Evolutionary conservation across 1,284 basidiomycete genomes (phyloP), one percentile per base, ranked within the genome.

Genomic region (Austroboletus novae-zelandiae): DNA sequence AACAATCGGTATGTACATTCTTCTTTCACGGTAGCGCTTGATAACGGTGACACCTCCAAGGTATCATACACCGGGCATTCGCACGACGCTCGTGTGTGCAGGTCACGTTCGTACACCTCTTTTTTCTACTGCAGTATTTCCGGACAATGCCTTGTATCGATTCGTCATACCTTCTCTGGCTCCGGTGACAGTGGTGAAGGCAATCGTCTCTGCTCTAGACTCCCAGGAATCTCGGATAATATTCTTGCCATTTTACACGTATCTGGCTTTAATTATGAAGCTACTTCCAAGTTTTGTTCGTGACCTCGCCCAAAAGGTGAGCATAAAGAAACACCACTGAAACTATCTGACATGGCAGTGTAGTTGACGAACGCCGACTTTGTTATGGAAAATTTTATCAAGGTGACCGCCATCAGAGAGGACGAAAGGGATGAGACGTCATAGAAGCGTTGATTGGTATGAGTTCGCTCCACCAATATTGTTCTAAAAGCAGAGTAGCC

Each of bases 21-120:
- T 36, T 31, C 27, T 17, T 42, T 15, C 58, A 46, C 47, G 43
- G 9, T 45, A 40, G 30, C 40, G 52, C 36, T 39, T 57, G 31
- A 11, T 27, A 20, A 50, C 42, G 30, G 54, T 49, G 47, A 14
- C 49, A 47, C 29, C 7, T 45, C 37, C 20, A 59, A 89, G 89
- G 15, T 89, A 94, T 71, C 73, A 81, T 20, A 76, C 82, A 20
- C 89, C 87, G 0, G 66, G 73, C 36, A 81, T 97, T 67, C 84
- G 89, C 29, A 94, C 92, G 4, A 93, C 90, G 2, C 76, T 95
- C 25, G 71, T 95, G 45, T 76, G 85, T 44, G 84, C 94, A 1
- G 89, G 89, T 5, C 86, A 91, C 62, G 75, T 89, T 56, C 66
- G 75, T 45, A 94, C 93, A 1, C 77, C 79, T 2, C 75, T 96